Conservation (phyloP, 208 protist genomes). For the Acanthamoeba sp. region DNA sequence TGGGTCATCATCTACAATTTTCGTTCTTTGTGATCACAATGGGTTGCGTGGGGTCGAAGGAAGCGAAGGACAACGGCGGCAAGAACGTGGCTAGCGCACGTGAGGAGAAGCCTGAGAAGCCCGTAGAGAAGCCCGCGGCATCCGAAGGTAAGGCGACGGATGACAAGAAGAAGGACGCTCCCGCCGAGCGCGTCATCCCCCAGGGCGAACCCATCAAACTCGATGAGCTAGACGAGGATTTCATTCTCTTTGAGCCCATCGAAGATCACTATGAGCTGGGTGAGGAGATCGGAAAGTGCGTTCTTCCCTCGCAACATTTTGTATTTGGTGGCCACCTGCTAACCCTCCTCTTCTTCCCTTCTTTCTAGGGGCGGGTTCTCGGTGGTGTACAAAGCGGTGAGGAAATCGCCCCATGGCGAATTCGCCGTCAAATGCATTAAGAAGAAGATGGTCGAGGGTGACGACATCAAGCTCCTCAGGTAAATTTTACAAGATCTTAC, state of each 20-base stretch:
- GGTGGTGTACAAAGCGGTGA: constrained; percentile 49
- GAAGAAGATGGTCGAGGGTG: constrained; percentile 48
- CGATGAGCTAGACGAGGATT: neutral
- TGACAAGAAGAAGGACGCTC: constrained; percentile 14
- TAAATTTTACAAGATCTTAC: too few species aligned
- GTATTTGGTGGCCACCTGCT: too few species aligned
- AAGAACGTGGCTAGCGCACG: neutral
- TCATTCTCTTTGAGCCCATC: neutral
- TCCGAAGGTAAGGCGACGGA: neutral
- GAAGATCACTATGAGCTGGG: neutral
- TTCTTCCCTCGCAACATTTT: neutral
- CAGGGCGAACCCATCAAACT: too few species aligned
- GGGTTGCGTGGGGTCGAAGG: constrained; percentile 55
- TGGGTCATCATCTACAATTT: too few species aligned
- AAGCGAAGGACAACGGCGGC: neutral
- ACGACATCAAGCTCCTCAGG: constrained; percentile 68
- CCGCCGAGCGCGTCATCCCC: too few species aligned
- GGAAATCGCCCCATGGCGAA: constrained; percentile 1
- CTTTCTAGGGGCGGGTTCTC: constrained; percentile 65
- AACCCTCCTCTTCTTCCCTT: neutral
- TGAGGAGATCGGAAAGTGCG: constrained; percentile 69
- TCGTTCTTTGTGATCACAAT: too few species aligned
- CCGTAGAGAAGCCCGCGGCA: neutral
- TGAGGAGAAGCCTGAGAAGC: neutral
- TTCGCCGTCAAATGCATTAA: constrained; percentile 60